Evolutionary conservation across 2,329 filamentous ascomycete genomes (phyloP).

Genomic region (Microdochium paspali): DNA sequence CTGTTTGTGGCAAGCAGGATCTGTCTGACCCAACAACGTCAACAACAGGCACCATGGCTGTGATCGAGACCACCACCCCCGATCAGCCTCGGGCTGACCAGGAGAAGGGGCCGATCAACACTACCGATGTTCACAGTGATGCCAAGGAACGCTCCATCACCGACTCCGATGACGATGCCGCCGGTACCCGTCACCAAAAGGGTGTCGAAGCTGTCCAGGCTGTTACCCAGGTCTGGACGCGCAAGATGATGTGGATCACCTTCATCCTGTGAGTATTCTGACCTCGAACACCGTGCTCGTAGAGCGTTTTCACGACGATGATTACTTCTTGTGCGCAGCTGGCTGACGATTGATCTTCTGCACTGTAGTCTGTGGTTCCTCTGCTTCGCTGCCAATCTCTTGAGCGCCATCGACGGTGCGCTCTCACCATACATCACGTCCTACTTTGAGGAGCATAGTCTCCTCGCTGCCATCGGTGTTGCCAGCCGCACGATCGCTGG

Average conservation of each 20-base stretch:
- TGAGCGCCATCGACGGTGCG: conserved; percentile 29
- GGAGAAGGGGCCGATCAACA: neutral
- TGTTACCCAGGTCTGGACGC: conserved; percentile 28
- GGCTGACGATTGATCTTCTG: neutral
- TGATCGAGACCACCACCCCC: neutral
- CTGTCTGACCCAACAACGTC: neutral
- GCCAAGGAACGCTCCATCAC: conserved; percentile 10
- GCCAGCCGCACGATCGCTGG: conserved; percentile 38
- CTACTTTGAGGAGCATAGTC: conserved; percentile 52
- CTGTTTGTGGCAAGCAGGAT: neutral
- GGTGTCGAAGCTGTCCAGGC: conserved; percentile 29
- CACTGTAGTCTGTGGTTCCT: conserved; percentile 28
- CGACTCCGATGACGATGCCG: conserved; percentile 7
- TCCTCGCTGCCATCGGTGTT: conserved; percentile 57
- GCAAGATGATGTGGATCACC: conserved; percentile 24
- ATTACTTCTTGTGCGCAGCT: neutral
- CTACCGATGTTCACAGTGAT: neutral
- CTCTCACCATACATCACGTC: conserved; percentile 58
- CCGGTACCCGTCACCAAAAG: conserved; percentile 18
- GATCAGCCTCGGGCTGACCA: neutral
- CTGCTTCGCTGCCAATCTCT: conserved; percentile 25
- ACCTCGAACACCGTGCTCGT: too few species aligned
- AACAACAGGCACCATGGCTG: neutral
- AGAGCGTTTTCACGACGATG: neutral
- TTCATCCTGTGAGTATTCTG: conserved; percentile 25